Percentiles rank a stretch among this genome's conserved stretches.
Conservation (phyloP, 202 grass and related monocot genomes). For the Digitaria exilis region DNA sequence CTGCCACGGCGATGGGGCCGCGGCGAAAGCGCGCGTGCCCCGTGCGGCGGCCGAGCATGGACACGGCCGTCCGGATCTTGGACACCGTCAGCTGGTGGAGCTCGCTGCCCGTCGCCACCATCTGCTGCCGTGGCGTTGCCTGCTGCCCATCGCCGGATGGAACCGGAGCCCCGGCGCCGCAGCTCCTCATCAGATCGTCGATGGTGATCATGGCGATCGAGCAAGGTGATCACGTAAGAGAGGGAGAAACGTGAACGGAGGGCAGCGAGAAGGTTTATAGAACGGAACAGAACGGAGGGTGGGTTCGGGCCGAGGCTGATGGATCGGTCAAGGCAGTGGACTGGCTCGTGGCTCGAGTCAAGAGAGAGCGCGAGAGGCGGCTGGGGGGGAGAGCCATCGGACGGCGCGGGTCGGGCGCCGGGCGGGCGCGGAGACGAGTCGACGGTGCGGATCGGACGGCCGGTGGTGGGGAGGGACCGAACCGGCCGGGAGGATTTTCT, state of each 20-base stretch:
- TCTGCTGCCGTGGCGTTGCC: background rate
- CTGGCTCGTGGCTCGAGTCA: slow-evolving; percentile 18
- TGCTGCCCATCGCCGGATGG: background rate
- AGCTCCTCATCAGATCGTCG: background rate
- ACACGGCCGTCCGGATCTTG: slow-evolving; percentile 43
- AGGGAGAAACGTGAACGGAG: background rate
- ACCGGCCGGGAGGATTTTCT: background rate
- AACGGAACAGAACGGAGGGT: too few species aligned
- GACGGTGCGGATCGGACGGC: background rate
- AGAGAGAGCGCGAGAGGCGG: background rate
- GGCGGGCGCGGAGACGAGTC: background rate
- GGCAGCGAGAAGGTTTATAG: slow-evolving; percentile 31
- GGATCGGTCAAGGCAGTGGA: slow-evolving; percentile 18
- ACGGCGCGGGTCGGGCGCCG: background rate
- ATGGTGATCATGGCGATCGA: slow-evolving; percentile 17
- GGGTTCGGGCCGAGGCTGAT: background rate
- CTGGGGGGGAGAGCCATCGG: background rate
- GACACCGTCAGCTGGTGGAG: slow-evolving; percentile 37
- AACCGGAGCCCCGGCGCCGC: too few species aligned
- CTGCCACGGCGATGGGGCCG: slow-evolving; percentile 17
- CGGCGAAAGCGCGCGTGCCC: slow-evolving; percentile 75
- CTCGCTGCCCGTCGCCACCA: background rate
- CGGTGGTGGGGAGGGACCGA: slow-evolving; percentile 32
- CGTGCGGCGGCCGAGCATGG: slow-evolving; percentile 49
- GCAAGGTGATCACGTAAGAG: background rate